Base-by-base conservation (phyloP, 2,329 filamentous ascomycete species). In the Cryphonectria parasitica region DNA sequence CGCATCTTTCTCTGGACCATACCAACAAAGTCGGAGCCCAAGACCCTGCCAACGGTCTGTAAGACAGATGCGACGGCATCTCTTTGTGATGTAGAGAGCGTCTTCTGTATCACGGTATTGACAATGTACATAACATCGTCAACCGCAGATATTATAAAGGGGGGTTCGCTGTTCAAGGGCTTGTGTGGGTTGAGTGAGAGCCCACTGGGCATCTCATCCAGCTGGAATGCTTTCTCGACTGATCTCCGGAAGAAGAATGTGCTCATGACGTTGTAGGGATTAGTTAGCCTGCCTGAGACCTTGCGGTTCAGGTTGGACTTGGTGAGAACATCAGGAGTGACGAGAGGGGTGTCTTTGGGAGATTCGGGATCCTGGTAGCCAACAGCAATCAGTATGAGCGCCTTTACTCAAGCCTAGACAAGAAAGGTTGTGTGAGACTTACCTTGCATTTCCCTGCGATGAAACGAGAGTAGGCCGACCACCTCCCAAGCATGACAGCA, bases 71-170 rank as follows among this genome's bases (percentile, higher is more conserved):
- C 89, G 31, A 97, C 88, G 3, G 97, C 90, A 25, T 91, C 87
- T 74, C 90, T 86, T 78, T 98, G 95, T 2, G 92, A 93, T 0
- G 97, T 98, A 0, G 93, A 91, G 31, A 98, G 85, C 0, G 94
- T 92, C 74, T 95, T 91, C 74, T 97, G 92, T 10, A 98, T 86
- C 45, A 98, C 92, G 66, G 95, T 91, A 78, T 97, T 97, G 78
- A 97, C 93, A 76, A 99, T 98, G 81, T 98, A 99, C 95, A 99
- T 98, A 77, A 98, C 94, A 82, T 98, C 96, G 83, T 99, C 96
- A 11, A 99, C 95, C 0, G 95, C 95, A 1, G 95, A 94, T 60
- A 96, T 95, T 76, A 99, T 97, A 77, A 93, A 97, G 0, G 96
- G 96, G 2, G 94, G 88, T 75, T 94, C 94, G 70, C 90, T 88